These are phyloP conservation scores for Thalassiosira mediterranea DNA, from an alignment of 352 stramenopile genomes.

Conservation along the genomic window DNA sequence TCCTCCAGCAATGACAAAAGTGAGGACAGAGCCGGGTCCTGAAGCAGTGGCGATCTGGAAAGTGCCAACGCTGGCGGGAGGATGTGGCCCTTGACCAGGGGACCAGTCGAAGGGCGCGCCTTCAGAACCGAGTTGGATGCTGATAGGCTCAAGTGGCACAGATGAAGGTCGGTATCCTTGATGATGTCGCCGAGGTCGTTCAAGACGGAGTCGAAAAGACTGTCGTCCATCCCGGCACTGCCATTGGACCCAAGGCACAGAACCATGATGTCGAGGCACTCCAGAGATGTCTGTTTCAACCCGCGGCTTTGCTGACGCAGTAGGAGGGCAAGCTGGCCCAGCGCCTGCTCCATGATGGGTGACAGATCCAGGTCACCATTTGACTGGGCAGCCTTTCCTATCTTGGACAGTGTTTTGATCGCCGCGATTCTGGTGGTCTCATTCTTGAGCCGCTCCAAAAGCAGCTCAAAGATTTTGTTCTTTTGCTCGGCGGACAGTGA, in stretches of 20 bases:
- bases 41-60: slow-evolving; percentile 91
- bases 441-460: slow-evolving; percentile 96
- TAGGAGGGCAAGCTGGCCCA: slow-evolving; percentile 89
- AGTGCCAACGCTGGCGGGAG: slow-evolving; percentile 88
- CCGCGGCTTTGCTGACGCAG: slow-evolving; percentile 93
- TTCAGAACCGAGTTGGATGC: slow-evolving; percentile 71
- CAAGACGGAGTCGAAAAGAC: slow-evolving; percentile 90
- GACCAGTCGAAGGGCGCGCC: slow-evolving; percentile 59
- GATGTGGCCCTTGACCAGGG: slow-evolving; percentile 62
- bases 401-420: slow-evolving; percentile 93
- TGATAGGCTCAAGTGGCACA: slow-evolving; percentile 93
- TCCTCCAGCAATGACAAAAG: slow-evolving; percentile 83
- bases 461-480: slow-evolving; percentile 88
- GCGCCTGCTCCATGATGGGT: slow-evolving; percentile 89
- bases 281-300: slow-evolving; percentile 92
- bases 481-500: slow-evolving; percentile 86
- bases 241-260: slow-evolving; percentile 74
- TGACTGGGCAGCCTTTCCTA: slow-evolving; percentile 86
- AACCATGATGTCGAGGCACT: slow-evolving; percentile 91
- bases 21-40: slow-evolving; percentile 87
- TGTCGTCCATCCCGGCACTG: slow-evolving; percentile 76
- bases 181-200: slow-evolving; percentile 90
- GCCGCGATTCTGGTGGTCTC: slow-evolving; percentile 96
- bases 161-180: slow-evolving; percentile 94
- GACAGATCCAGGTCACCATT: slow-evolving; percentile 87